phyloP scores from a whole-genome alignment of 768 basidiomycete species.

The Gloeopeniophorella convolvens region DNA sequence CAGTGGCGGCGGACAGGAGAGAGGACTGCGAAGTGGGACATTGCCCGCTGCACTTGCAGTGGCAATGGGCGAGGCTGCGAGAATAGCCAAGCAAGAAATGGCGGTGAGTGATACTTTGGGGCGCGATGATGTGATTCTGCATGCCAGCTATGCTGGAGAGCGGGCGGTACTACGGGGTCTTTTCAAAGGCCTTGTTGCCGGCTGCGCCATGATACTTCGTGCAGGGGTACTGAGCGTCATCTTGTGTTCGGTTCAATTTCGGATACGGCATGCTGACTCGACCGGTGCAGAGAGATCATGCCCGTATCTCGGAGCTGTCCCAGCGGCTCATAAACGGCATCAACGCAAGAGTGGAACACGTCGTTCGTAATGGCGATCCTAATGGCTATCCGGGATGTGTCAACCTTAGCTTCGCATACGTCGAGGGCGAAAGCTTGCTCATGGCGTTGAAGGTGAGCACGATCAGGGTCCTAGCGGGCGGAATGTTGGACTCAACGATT shows the following conservation, averaged over 20 bases:
- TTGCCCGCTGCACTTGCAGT: conserved; percentile 83
- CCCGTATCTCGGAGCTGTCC: conserved; percentile 64
- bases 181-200: conserved; percentile 36
- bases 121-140: conserved; percentile 30
- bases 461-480: not conserved
- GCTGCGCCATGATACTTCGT: conserved; percentile 61
- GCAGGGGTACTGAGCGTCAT: conserved; percentile 90
- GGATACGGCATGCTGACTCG: conserved; percentile 26
- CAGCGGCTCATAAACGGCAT: conserved; percentile 78
- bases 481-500: not conserved
- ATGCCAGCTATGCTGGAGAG: conserved; percentile 25
- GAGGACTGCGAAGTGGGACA: conserved; percentile 93
- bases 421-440: conserved; percentile 93
- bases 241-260: not conserved
- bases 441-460: conserved; percentile 89
- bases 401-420: conserved; percentile 92
- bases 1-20: conserved; percentile 95
- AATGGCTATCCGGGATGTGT: conserved; percentile 94
- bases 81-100: conserved; percentile 92
- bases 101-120: conserved; percentile 49
- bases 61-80: conserved; percentile 91
- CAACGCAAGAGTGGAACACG: conserved; percentile 77
- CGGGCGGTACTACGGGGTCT: conserved; percentile 27
- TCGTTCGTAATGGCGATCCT: conserved; percentile 89
- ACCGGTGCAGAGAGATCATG: conserved; percentile 66